Percentiles rank a stretch among this genome's conserved stretches.
These are phyloP conservation scores for Tricholoma sp. DNA, from an alignment of 768 basidiomycete genomes.

Conservation along the genomic window DNA sequence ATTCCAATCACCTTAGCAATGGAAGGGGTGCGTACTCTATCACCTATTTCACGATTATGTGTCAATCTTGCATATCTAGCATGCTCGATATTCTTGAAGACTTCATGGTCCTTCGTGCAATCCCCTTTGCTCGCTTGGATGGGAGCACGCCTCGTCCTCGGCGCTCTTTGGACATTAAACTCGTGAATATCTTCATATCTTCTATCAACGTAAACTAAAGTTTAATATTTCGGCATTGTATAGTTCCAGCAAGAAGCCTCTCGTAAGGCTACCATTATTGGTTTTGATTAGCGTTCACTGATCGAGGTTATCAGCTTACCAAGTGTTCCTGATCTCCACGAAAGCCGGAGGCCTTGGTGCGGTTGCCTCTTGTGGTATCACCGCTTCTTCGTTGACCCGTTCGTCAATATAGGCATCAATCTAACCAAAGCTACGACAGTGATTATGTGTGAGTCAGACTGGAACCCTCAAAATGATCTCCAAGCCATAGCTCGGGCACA, in stretches of 20 bases:
- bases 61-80: slow-evolving; percentile 22
- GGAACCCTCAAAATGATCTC: slow-evolving; percentile 75
- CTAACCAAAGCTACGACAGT: slow-evolving; percentile 77
- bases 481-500: slow-evolving; percentile 86
- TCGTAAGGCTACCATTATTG: slow-evolving; percentile 29
- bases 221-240: background rate
- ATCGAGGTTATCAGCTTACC: slow-evolving; percentile 36
- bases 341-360: slow-evolving; percentile 66
- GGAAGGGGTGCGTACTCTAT: slow-evolving; percentile 37
- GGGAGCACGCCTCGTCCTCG: slow-evolving; percentile 49
- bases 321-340: slow-evolving; percentile 68
- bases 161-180: slow-evolving; percentile 50
- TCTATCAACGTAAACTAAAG: background rate
- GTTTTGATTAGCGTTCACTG: slow-evolving; percentile 1
- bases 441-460: slow-evolving; percentile 72
- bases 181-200: slow-evolving; percentile 27
- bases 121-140: slow-evolving; percentile 59
- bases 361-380: slow-evolving; percentile 8
- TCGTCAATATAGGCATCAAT: slow-evolving; percentile 58
- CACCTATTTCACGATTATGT: background rate
- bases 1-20: slow-evolving; percentile 39
- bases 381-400: slow-evolving; percentile 10
- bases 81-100: slow-evolving; percentile 72
- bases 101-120: slow-evolving; percentile 52
- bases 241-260: slow-evolving; percentile 58